A percentile compares a stretch with the other conserved stretches of the same genome.
phyloP scores from a whole-genome alignment of 305 asterid species.

The Stenogyne calaminthoides region DNA sequence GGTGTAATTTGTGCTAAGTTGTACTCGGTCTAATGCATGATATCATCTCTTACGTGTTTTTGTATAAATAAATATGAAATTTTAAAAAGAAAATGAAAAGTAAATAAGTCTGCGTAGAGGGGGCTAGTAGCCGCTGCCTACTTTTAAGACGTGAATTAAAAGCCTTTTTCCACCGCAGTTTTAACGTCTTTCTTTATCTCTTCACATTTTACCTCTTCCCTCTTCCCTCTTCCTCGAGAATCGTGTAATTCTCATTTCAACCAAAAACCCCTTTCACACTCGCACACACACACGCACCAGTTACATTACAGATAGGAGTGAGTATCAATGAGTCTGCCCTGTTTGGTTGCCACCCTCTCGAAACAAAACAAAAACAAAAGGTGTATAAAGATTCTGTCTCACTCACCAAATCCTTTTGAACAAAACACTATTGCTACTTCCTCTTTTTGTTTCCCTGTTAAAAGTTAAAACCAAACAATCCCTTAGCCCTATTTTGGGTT shows the following conservation, averaged over 20 bases:
- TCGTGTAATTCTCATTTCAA: constrained; percentile 26
- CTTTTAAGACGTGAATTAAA: constrained; percentile 32
- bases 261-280: constrained; percentile 19
- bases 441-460: neutral
- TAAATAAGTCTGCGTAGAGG: neutral
- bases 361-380: constrained; percentile 13
- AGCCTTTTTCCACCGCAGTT: constrained; percentile 31
- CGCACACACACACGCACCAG: constrained; percentile 21
- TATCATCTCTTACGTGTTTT: too few relatives aligned
- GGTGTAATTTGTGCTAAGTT: too few relatives aligned
- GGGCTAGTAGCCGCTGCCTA: constrained; percentile 1
- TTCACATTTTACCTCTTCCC: constrained; percentile 22
- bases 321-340: constrained; percentile 15
- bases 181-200: constrained; percentile 23
- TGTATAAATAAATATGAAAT: neutral
- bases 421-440: constrained; percentile 29
- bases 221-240: constrained; percentile 37
- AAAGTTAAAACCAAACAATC: constrained; percentile 19
- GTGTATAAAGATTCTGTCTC: constrained; percentile 32
- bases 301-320: constrained; percentile 37
- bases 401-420: constrained; percentile 40
- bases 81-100: neutral
- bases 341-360: constrained; percentile 23
- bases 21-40: too few relatives aligned
- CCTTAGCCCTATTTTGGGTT: constrained; percentile 13